Base-by-base conservation (phyloP, 345 rosid genomes). In the Rhodamnia argentea region DNA sequence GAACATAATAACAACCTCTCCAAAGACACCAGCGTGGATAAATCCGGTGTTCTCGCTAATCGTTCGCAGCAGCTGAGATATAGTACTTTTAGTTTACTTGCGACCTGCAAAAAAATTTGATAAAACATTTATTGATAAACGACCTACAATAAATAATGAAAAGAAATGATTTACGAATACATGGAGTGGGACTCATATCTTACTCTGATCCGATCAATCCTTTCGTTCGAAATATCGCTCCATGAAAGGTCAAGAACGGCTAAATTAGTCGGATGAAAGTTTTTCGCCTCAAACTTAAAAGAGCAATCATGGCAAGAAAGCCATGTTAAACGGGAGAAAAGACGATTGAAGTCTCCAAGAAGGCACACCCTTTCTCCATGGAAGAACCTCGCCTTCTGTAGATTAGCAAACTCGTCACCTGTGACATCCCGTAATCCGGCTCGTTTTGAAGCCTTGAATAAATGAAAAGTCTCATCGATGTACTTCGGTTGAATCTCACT, bases 1-100 rank as follows among this genome's bases (percentile, higher is more conserved):
- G 40, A 37, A 37, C 40, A 37, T 37, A 37, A 37, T 37, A 37
- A 12, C 32, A 81, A 81, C 10, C 26, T 47, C 20, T 42, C 52
- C 5, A 82, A 26, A 13, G 52, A 9, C 20, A 27, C 20, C 40
- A 13, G 6, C 10, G 0, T 13, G 27, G 20, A 27, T 60, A 60
- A 60, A 27, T 60, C 40, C 0, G 74, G 74, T 3, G 1, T 0
- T 60, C 10, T 13, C 10, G 4, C 27, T n/a, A 60, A 52, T 11
- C 13, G 0, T 0, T 0, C 0, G 11, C 32, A 81, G 0, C 0
- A 0, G 6, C 0, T 3, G 13, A 24, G 8, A 47, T 47, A 10
- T 52, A 81, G 0, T 24, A 24, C 52, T 81, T 10, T 81, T 4
- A 82, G 32, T 13, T 82, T 42, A 0, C 10, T 22, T 24, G 27